Evolutionary conservation across 2,329 filamentous ascomycete genomes (phyloP).

Genomic region (Monilinia vaccinii-corymbosi): DNA sequence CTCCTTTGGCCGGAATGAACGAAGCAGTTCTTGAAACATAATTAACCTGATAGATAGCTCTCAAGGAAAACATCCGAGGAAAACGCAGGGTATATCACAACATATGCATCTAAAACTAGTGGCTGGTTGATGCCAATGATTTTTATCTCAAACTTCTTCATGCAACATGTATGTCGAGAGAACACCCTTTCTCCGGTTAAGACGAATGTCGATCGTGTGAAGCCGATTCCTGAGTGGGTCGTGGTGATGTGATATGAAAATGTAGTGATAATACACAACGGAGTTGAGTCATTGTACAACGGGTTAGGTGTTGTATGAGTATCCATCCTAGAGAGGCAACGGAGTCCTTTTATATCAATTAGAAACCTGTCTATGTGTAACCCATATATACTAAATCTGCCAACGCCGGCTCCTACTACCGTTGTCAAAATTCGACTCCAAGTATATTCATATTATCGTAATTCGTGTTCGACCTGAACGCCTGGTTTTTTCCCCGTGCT

Average conservation of each 20-base stretch:
- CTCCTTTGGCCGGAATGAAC: neutral
- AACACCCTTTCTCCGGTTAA: neutral
- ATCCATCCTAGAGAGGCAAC: neutral
- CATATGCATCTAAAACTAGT: neutral
- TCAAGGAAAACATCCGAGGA: neutral
- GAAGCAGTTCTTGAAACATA: neutral
- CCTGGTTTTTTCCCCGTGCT: conserved; percentile 29
- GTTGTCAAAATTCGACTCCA: neutral
- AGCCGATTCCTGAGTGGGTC: neutral
- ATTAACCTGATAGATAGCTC: neutral
- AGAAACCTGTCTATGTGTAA: neutral
- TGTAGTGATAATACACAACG: neutral
- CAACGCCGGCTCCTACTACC: neutral
- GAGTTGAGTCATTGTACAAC: neutral
- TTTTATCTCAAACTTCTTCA: neutral
- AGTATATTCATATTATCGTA: neutral
- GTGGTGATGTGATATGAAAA: neutral
- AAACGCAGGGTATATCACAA: neutral
- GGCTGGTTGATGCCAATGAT: neutral
- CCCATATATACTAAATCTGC: neutral
- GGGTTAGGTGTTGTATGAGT: neutral
- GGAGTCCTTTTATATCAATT: neutral
- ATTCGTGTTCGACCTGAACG: neutral
- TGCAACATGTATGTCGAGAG: neutral
- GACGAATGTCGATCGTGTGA: neutral